Conservation (phyloP, 805 yeast species). For the Zygoascus flipseniorum region DNA sequence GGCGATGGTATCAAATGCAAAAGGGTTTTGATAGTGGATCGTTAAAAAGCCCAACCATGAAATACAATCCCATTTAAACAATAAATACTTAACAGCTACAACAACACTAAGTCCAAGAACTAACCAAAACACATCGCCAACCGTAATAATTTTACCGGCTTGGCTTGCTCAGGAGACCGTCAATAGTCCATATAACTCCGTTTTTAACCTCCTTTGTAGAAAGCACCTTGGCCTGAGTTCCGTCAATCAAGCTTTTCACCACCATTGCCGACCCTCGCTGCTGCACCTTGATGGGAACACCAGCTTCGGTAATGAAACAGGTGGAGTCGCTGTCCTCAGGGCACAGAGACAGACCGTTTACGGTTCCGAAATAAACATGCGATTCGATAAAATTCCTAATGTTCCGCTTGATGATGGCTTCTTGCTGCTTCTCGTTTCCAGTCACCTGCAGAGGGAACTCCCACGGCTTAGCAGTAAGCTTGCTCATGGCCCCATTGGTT, state of each 20-base stretch:
- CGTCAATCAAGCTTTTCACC: background rate
- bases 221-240: conserved; percentile 15
- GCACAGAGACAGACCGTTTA: conserved; percentile 3
- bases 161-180: conserved; percentile 9
- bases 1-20: no score
- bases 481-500: conserved; percentile 48
- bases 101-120: background rate
- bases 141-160: background rate
- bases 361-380: conserved; percentile 43
- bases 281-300: conserved; percentile 4
- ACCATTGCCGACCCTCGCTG: conserved; percentile 1
- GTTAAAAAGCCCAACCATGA: background rate
- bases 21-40: no score
- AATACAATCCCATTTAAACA: background rate
- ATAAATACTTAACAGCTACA: background rate
- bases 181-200: conserved; percentile 26
- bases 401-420: conserved; percentile 46
- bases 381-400: conserved; percentile 49
- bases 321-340: background rate
- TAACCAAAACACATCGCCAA: background rate
- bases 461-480: conserved; percentile 63
- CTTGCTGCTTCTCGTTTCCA: conserved; percentile 26
- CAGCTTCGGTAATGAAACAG: conserved; percentile 7
- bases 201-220: conserved; percentile 18
- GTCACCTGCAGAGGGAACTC: conserved; percentile 55